Conservation (phyloP, 345 rosid species). For the Citrus sp. region DNA sequence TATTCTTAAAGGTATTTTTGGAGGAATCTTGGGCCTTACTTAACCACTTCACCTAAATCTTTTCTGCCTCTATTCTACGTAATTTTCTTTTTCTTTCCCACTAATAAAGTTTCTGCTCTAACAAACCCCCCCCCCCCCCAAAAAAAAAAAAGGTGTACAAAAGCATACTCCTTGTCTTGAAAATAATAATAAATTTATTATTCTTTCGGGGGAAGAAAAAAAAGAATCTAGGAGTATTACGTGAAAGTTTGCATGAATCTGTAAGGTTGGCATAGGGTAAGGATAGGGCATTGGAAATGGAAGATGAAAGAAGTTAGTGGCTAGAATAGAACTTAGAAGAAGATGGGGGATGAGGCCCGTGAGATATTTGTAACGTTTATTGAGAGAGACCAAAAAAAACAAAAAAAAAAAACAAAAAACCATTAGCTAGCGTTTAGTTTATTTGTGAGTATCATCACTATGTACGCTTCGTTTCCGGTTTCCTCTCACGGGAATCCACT, state of each 20-base stretch:
- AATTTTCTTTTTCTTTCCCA: too few relatives aligned
- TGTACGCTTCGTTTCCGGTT: constrained; percentile 13
- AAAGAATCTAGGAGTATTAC: neutral
- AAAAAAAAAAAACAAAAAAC: too few relatives aligned
- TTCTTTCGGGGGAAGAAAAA: neutral
- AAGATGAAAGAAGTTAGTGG: neutral
- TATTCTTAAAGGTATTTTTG: too few relatives aligned
- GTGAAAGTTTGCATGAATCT: neutral
- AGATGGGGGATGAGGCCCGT: constrained; percentile 9
- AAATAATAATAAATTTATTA: too few relatives aligned
- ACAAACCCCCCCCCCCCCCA: too few relatives aligned
- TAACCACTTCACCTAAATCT: too few relatives aligned
- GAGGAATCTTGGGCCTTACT: too few relatives aligned
- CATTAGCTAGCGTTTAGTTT: neutral
- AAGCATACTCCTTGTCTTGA: too few relatives aligned
- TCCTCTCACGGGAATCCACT: constrained; percentile 42
- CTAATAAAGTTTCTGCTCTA: too few relatives aligned
- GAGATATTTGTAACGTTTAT: constrained; percentile 4
- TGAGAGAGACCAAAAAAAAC: neutral
- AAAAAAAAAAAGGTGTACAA: too few relatives aligned
- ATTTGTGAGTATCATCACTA: neutral
- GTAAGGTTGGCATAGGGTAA: neutral
- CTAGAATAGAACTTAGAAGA: neutral
- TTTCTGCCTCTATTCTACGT: too few relatives aligned
- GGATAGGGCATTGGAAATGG: neutral